Evolutionary conservation across 345 rosid species (phyloP).

Genomic region (Rhizophora mangle): DNA sequence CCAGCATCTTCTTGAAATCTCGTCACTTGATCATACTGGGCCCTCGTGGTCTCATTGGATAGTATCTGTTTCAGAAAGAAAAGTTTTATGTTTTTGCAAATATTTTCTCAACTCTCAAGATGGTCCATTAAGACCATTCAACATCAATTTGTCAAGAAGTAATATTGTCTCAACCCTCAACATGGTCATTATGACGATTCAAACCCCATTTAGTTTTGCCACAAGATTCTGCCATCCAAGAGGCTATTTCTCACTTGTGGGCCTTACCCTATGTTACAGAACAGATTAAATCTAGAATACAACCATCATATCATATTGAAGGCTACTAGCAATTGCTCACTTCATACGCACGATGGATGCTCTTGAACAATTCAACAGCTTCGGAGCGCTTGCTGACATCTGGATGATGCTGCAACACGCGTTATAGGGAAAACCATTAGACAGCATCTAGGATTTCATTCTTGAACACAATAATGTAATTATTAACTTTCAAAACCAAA

Average conservation of each 20-base stretch:
- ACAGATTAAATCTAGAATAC: not conserved
- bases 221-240: no score
- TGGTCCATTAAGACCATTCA: no score
- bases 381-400: conserved; percentile 72
- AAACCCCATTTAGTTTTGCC: no score
- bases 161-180: no score
- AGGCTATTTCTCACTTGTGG: no score
- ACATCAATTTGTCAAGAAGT: no score
- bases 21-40: conserved; percentile 54
- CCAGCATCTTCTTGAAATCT: conserved; percentile 36
- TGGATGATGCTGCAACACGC: conserved; percentile 68
- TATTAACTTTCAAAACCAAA: not conserved
- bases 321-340: conserved; percentile 39
- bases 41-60: conserved; percentile 66
- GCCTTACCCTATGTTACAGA: no score
- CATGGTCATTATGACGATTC: no score
- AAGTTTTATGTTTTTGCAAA: no score
- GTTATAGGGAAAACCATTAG: not conserved
- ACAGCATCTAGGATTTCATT: not conserved
- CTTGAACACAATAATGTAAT: conserved; percentile 1
- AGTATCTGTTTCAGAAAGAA: conserved; percentile 47
- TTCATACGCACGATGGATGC: conserved; percentile 66
- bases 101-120: no score
- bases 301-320: not conserved
- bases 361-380: conserved; percentile 78